Evolutionary conservation across 345 rosid genomes (phyloP), one percentile per base, ranked within the genome.

Genomic region (Populus tremula): DNA sequence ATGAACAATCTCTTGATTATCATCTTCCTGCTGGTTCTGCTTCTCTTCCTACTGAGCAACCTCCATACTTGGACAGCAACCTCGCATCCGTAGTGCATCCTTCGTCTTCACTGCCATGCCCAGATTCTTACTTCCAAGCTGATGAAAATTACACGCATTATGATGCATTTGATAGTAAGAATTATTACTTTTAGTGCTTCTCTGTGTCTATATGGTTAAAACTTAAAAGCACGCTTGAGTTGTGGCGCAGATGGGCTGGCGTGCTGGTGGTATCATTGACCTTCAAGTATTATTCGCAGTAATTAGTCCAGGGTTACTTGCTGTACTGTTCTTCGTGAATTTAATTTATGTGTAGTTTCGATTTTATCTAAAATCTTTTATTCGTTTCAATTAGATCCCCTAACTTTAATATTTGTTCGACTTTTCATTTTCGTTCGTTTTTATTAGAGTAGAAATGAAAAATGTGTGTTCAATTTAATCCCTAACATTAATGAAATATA

Each of bases 11-110:
- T 50, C 2, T 14, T 12, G 67, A 38, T 64, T 21, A 12, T 9
- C 16, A 50, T 29, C 73, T 38, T 38, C 50, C 72, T 50, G 35
- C 69, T 25, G 17, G 47, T 69, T 17, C 79, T 61, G 18, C 27
- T 36, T 29, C 65, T 35, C 62, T 33, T 31, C 77, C 71, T 17
- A 67, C 67, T 5, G 67, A 53, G 45, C 70, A 70, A 29, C 74
- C 56, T 12, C n/a, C 33, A 4, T 45, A 71, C 77, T 61, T 79
- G 3, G 80, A 78, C 25, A 23, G 35, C 74, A 80, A 78, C 77
- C 72, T 71, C 11, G 35, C 41, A 10, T 50, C 68, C 67, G 78
- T 35, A 38, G 39, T 33, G 78, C 78, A 80, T 31, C 83, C 66
- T 2, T 18, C 69, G 9, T 8, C 23, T 23, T 5, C 77, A 11